Evolutionary conservation across 305 asterid species (phyloP), one percentile per base, ranked within the genome.

Genomic region (Fraxinus sp.): DNA sequence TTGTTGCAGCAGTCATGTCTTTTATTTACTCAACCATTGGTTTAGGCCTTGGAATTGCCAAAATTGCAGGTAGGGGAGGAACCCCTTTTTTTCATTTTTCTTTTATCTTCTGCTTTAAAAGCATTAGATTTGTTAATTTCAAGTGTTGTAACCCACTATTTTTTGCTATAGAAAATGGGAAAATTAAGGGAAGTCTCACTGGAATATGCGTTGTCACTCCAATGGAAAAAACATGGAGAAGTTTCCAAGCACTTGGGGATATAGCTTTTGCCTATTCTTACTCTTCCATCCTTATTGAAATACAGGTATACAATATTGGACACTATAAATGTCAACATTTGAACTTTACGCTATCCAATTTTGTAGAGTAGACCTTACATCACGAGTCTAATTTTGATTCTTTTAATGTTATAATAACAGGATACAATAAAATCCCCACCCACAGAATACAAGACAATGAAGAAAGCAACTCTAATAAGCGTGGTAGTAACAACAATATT

Each of bases 21-120:
- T 90, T 88, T 76, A 88, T 86, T 49, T 90, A 88, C 83, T 87
- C 91, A 16, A 76, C 90, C 10, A 86, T 90, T 41, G 93, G 90
- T 18, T 85, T 88, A 57, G 87, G 88, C 75, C 85, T 90, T 64
- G 93, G 90, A 22, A 37, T 90, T 81, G 87, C 82, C 46, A 85
- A 84, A 80, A 85, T 88, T 32, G 86, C 87, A 82, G 93, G 93
- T 90, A 80, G 1, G 8, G 3, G 35, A 2, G 52, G 46, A 66
- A 46, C 57, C 57, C 57, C 70, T 43, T 41, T 43, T 41, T 41
- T 41, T 2, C 57, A 13, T 46, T 46, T 46, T 13, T 11, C 57
- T 11, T 13, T 13, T 3, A 3, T 46, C 0, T 13, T 13, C 5
- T 3, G 57, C n/a, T 46, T 46, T 46, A 11, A 46, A 46, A 46